Conservation (phyloP, 805 yeast species). For the Sungouiella blattae region DNA sequence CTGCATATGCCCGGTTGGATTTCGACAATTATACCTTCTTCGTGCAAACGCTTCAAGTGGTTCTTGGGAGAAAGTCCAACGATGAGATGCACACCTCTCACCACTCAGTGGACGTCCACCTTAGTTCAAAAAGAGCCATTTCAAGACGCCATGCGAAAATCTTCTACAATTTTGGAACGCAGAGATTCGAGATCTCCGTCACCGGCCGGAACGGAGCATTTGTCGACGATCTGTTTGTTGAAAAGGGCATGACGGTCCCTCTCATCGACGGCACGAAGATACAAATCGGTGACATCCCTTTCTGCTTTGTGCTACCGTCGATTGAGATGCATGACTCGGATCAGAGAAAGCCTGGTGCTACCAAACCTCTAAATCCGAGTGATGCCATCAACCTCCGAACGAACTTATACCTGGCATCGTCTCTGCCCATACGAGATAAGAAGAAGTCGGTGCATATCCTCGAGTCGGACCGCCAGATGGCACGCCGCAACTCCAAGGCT, state of each 20-base stretch:
- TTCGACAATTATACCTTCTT: slow-evolving; percentile 92
- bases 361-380: slow-evolving; percentile 52
- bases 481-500: slow-evolving; percentile 13
- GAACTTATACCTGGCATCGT: slow-evolving; percentile 37
- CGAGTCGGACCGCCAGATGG: neutral
- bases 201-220: slow-evolving; percentile 96
- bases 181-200: slow-evolving; percentile 85
- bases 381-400: slow-evolving; percentile 59
- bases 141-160: slow-evolving; percentile 94
- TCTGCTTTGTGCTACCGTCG: slow-evolving; percentile 81
- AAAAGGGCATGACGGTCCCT: slow-evolving; percentile 88
- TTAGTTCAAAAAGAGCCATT: slow-evolving; percentile 89
- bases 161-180: slow-evolving; percentile 94
- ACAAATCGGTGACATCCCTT: slow-evolving; percentile 90
- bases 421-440: slow-evolving; percentile 17
- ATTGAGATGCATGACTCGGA: slow-evolving; percentile 40
- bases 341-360: slow-evolving; percentile 15
- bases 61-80: slow-evolving; percentile 79
- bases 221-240: slow-evolving; percentile 87
- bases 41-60: slow-evolving; percentile 92
- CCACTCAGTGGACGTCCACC: slow-evolving; percentile 84
- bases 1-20: slow-evolving; percentile 75
- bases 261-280: slow-evolving; percentile 75
- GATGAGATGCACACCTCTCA: slow-evolving; percentile 54
- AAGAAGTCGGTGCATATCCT: slow-evolving; percentile 3